A percentile compares a stretch with the other conserved stretches of the same genome.
phyloP scores from a whole-genome alignment of 2,329 filamentous ascomycete species.

The Phialophora chinensis region DNA sequence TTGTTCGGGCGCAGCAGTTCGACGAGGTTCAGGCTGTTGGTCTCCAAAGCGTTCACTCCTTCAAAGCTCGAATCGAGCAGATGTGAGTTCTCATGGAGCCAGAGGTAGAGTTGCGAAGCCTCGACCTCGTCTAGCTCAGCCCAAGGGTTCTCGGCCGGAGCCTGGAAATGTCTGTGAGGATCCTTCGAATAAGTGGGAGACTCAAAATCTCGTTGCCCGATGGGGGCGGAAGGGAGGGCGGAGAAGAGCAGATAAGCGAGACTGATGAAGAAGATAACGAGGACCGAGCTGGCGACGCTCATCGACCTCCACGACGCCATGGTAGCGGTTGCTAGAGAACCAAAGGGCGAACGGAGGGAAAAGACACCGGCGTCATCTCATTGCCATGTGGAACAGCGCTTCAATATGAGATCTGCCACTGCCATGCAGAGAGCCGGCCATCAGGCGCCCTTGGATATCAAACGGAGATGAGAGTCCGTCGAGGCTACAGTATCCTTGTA shows the following conservation, averaged over 20 bases:
- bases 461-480: constrained; percentile 11
- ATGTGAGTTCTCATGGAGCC: constrained; percentile 19
- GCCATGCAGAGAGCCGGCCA: background rate
- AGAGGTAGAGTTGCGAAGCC: constrained; percentile 27
- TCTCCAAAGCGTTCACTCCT: constrained; percentile 27
- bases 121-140: constrained; percentile 28
- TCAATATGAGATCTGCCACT: background rate
- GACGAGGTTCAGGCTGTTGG: constrained; percentile 57
- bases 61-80: constrained; percentile 8
- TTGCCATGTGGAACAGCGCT: background rate
- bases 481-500: constrained; percentile 12
- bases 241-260: constrained; percentile 30
- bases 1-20: constrained; percentile 59
- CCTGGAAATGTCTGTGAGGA: constrained; percentile 26
- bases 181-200: background rate
- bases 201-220: constrained; percentile 4
- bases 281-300: constrained; percentile 19
- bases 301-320: constrained; percentile 26
- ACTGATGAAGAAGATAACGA: constrained; percentile 24
- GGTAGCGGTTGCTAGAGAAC: background rate
- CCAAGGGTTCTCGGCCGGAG: constrained; percentile 30
- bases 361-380: background rate
- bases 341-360: background rate
- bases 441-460: background rate
- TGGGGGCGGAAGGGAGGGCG: background rate